phyloP scores from a whole-genome alignment of 441 rosid genomes.

The Croton setiger region DNA sequence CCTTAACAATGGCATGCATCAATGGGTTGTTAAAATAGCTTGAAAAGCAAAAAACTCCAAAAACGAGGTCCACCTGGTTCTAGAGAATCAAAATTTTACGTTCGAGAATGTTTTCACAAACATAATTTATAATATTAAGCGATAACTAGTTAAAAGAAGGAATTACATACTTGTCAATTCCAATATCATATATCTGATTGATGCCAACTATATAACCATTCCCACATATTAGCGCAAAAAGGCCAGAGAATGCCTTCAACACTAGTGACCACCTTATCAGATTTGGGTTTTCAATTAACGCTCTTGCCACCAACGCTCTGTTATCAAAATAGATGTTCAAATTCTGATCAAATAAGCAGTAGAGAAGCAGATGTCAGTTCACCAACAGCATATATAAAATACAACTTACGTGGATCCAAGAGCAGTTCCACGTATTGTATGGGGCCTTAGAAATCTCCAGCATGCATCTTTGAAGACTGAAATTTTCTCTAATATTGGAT shows the following conservation, averaged over 20 bases:
- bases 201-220: constrained; percentile 97
- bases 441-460: constrained; percentile 98
- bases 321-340: constrained; percentile 24
- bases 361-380: constrained; percentile 7
- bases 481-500: constrained; percentile 53
- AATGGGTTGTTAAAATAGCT: not conserved
- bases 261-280: constrained; percentile 80
- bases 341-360: constrained; percentile 13
- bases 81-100: not conserved
- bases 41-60: not conserved
- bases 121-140: not conserved
- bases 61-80: not conserved
- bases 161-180: constrained; percentile 81
- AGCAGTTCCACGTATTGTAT: constrained; percentile 91
- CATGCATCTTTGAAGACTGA: constrained; percentile 73
- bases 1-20: not conserved
- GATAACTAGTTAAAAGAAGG: not conserved
- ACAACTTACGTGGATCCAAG: constrained; percentile 68
- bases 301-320: constrained; percentile 94
- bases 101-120: constrained; percentile 11
- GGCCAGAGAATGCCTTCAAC: constrained; percentile 78
- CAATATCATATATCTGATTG: constrained; percentile 94
- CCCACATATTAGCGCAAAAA: constrained; percentile 87
- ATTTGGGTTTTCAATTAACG: constrained; percentile 74
- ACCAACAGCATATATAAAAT: constrained; percentile 11